Percentiles rank a stretch among this genome's conserved stretches.
Conservation (phyloP, 805 yeast species). For the Kodamaea hsintzibuensis region DNA sequence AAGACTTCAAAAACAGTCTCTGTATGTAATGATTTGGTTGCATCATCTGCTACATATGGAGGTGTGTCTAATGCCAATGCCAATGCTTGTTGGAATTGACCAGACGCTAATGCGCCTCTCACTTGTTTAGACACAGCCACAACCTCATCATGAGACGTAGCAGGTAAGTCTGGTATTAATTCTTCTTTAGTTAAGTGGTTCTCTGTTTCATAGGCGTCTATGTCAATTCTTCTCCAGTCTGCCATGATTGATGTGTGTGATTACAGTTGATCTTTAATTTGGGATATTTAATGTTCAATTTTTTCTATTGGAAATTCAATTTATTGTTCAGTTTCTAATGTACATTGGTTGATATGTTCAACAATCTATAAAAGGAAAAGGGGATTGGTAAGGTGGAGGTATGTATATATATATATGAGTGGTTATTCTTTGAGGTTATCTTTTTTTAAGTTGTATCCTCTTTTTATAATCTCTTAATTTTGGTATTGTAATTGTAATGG, state of each 20-base stretch:
- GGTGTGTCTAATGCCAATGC: constrained; percentile 64
- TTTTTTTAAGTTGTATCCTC: too few relatives aligned
- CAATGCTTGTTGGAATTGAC: constrained; percentile 70
- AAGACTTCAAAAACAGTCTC: constrained; percentile 68
- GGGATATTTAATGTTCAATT: neutral
- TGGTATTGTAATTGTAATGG: too few relatives aligned
- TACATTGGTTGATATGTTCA: neutral
- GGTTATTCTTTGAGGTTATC: too few relatives aligned
- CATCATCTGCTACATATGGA: constrained; percentile 76
- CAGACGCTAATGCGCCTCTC: constrained; percentile 65
- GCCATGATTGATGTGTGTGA: constrained; percentile 39
- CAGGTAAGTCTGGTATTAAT: constrained; percentile 53
- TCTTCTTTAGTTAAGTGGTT: constrained; percentile 64
- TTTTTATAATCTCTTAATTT: too few relatives aligned
- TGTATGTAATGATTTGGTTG: constrained; percentile 47
- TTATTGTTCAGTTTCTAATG: neutral
- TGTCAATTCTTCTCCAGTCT: constrained; percentile 93
- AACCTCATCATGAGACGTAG: constrained; percentile 50
- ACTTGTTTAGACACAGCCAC: constrained; percentile 55
- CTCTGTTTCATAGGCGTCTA: constrained; percentile 89
- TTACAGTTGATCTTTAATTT: neutral
- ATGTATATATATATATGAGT: neutral
- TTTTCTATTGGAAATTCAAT: neutral
- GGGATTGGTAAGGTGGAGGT: neutral
- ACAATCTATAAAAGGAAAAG: neutral